These are phyloP conservation scores for Neurospora sp. DNA, from an alignment of 495 filamentous ascomycete species.

Conservation along the genomic window DNA sequence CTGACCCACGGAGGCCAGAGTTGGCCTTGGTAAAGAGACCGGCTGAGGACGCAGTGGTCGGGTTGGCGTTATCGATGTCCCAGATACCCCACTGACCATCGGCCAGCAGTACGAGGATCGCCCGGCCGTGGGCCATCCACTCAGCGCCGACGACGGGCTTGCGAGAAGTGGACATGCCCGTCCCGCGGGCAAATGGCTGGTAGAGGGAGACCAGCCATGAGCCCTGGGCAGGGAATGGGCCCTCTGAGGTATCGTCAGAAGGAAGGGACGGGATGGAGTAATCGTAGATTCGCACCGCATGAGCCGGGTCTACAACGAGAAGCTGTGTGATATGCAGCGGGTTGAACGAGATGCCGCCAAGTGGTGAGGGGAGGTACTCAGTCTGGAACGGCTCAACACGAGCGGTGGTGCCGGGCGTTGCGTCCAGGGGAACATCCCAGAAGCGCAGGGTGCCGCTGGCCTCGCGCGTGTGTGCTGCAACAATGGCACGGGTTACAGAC, in stretches of 20 bases:
- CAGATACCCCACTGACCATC: slow-evolving; percentile 94
- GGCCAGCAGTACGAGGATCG: slow-evolving; percentile 61
- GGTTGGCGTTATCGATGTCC: slow-evolving; percentile 64
- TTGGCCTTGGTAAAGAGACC: slow-evolving; percentile 47
- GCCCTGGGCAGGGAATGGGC: slow-evolving; percentile 39
- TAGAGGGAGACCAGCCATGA: slow-evolving; percentile 64
- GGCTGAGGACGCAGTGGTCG: slow-evolving; percentile 26
- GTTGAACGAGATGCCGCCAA: slow-evolving; percentile 63
- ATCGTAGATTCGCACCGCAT: slow-evolving; percentile 59
- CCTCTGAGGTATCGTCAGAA: slow-evolving; percentile 34
- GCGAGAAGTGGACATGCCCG: slow-evolving; percentile 34
- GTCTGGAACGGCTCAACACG: slow-evolving; percentile 50
- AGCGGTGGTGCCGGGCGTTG: slow-evolving; percentile 21
- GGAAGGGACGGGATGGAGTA: slow-evolving; percentile 34
- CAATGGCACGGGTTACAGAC: slow-evolving; percentile 29
- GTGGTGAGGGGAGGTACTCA: slow-evolving; percentile 53
- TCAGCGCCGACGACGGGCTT: slow-evolving; percentile 73
- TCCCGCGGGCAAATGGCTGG: slow-evolving; percentile 48
- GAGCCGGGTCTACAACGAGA: slow-evolving; percentile 54
- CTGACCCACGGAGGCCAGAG: slow-evolving; percentile 51
- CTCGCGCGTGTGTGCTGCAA: slow-evolving; percentile 52
- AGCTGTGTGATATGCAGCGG: slow-evolving; percentile 51
- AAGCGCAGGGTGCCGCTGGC: slow-evolving; percentile 46
- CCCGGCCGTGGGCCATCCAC: slow-evolving; percentile 73
- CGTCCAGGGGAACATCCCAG: slow-evolving; percentile 36